phyloP scores from a whole-genome alignment of 192 early-diverging fungal species.

The Pilaira anomala region DNA sequence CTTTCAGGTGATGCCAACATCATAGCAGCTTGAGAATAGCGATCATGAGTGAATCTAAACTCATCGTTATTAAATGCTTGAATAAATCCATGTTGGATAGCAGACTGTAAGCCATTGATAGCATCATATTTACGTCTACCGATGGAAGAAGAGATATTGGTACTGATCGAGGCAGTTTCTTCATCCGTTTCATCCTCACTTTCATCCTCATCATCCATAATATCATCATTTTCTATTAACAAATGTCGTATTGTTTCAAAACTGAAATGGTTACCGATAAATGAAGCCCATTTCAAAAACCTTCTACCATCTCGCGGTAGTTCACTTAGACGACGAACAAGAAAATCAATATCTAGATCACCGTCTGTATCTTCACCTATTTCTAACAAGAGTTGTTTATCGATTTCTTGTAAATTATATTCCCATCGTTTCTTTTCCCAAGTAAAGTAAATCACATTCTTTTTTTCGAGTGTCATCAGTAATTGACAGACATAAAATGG shows the following conservation, averaged over 20 bases:
- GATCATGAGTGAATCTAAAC: constrained; percentile 31
- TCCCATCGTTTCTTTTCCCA: constrained; percentile 34
- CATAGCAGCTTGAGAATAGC: constrained; percentile 36
- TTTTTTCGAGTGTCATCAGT: constrained; percentile 27
- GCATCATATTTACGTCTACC: constrained; percentile 8
- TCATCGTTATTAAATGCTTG: constrained; percentile 26
- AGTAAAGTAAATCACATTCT: constrained; percentile 28
- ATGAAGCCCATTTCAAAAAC: constrained; percentile 37
- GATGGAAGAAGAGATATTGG: neutral
- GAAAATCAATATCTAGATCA: constrained; percentile 27
- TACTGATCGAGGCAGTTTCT: neutral
- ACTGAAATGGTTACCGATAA: constrained; percentile 34
- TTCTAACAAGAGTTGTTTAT: constrained; percentile 16
- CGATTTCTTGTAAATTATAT: constrained; percentile 30
- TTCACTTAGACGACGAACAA: constrained; percentile 23
- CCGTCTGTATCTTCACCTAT: neutral
- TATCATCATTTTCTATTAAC: constrained; percentile 14
- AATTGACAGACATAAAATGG: constrained; percentile 34
- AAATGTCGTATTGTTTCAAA: constrained; percentile 26
- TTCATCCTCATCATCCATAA: neutral
- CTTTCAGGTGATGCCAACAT: neutral
- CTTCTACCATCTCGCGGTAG: constrained; percentile 28
- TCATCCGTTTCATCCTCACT: neutral
- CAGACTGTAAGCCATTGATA: constrained; percentile 27
- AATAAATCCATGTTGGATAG: constrained; percentile 31